Base-by-base conservation (phyloP, 768 basidiomycete species). In the Trametes gibbosa region DNA sequence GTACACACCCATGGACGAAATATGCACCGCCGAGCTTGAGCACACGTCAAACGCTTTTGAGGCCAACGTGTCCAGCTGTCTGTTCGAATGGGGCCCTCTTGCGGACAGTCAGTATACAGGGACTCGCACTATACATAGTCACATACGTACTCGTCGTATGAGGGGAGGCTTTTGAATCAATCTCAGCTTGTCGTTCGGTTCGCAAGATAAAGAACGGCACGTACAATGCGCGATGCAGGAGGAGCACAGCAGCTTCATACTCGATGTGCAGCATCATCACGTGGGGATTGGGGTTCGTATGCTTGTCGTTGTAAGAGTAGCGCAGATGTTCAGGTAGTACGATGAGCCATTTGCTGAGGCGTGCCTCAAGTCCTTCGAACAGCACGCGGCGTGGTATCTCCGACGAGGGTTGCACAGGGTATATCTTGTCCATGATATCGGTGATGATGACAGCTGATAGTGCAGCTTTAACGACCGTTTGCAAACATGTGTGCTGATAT, bases 191-290 rank as follows among this genome's bases (percentile, higher is more conserved):
- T n/a, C n/a, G n/a, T n/a, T n/a, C n/a, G n/a, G n/a, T n/a, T n/a
- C 16, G 42, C 16, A 43, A 46, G 56, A 24, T 10, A 61, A 37
- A 37, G 45, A 49, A 42, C 17, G 16, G 21, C 24, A 79, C 90
- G 79, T 71, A 91, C 90, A 90, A 92, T 16, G 87, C 89, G 51
- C 90, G 81, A 70, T 92, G 82, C 39, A 92, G 76, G 37, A 92
- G 74, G 13, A 92, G 75, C 5, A 92, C 85, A 17, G 87, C 79
- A 7, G 82, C 84, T 83, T 88, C 89, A 69, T 92, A 92, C 62
- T 88, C 79, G 56, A 89, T 78, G 64, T 92, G 87, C 41, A 92
- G 73, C 46, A 83, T 79, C 29, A 91, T 69, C 24, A 91, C 78
- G 53, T 86, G 83, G 1, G 90, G 86, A 4, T 85, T 79, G 9